Evolutionary conservation across 2,329 filamentous ascomycete genomes (phyloP), one percentile per base, ranked within the genome.

Genomic region (Penicillium thymicola): DNA sequence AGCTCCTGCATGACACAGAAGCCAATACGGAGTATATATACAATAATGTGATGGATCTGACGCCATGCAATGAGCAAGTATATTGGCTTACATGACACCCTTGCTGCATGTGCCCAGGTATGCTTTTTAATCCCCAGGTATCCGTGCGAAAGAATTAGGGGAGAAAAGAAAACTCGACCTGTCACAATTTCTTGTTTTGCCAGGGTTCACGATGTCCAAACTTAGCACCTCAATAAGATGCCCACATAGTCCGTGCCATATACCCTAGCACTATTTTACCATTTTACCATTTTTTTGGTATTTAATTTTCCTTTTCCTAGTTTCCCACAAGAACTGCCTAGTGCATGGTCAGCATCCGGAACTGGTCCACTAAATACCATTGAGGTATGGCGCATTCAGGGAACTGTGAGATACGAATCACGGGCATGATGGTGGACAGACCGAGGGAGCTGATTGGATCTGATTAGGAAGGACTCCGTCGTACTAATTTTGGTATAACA

Each of bases 381-480:
- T 43, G 25, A 27, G 41, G 41, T 30, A 30, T 53, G 21, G 50
- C 18, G 30, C 21, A 37, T 36, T 45, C 14, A 49, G 23, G 28
- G 37, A 23, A 40, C 28, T 3, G 37, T 38, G 14, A 40, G 43
- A 41, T 50, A 49, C 28, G 38, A 36, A 49, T 54, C 51, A 41
- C 40, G 40, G 30, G 23, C 49, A 53, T 46, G 5, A 14, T 14
- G 21, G 48, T 41, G 28, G 16, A 9, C 28, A 30, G n/a, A 23
- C 11, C 21, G 21, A 14, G 34, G 25, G 13, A 23, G 13, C 13
- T 51, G 55, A 63, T 59, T 60, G 63, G 63, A 46, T 37, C 49
- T 41, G 55, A 59, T 46, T 44, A 52, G 54, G 55, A 60, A 57
- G 55, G 55, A 57, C 48, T 55, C 25, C 25, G 21, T 21, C 5